Conservation (phyloP, 371 early-diverging fungal species). For the Apophysomyces trapeziformis region DNA sequence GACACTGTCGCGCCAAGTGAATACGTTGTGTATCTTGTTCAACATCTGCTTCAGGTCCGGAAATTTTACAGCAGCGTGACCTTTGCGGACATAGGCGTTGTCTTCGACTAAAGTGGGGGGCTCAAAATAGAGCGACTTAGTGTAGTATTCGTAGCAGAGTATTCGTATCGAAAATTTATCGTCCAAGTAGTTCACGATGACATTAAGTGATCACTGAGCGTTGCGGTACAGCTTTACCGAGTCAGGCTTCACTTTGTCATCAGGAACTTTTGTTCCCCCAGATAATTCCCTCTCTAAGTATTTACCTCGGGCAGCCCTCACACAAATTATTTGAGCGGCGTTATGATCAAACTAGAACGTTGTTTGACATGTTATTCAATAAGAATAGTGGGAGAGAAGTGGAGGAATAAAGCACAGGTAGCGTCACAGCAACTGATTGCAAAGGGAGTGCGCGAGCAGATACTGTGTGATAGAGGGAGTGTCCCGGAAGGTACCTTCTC, state of each 20-base stretch:
- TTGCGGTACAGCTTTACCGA: conserved; percentile 10
- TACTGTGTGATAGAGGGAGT: too few relatives aligned
- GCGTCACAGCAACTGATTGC: too few relatives aligned
- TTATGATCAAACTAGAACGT: too few relatives aligned
- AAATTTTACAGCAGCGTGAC: conserved; percentile 5
- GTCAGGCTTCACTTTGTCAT: background rate
- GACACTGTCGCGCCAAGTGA: conserved; percentile 9
- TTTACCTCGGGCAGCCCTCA: too few relatives aligned
- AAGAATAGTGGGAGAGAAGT: too few relatives aligned
- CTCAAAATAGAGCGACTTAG: conserved; percentile 10
- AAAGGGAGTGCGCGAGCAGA: too few relatives aligned
- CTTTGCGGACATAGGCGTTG: background rate
- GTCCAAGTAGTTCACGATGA: conserved; percentile 4
- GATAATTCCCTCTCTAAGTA: background rate
- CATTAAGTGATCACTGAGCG: conserved; percentile 1
- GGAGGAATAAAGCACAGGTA: too few relatives aligned
- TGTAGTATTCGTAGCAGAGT: conserved; percentile 11
- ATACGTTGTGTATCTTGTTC: conserved; percentile 2
- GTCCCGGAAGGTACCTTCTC: too few relatives aligned
- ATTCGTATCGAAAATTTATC: conserved; percentile 1
- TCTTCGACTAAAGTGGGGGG: conserved; percentile 3
- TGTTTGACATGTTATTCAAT: too few relatives aligned
- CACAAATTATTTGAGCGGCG: too few relatives aligned
- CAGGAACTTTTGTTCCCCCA: background rate
- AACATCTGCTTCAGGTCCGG: conserved; percentile 5